Evolutionary conservation across 805 yeast species (phyloP), one percentile per base, ranked within the genome.

Genomic region (Sungouiozyma ichnusensis): DNA sequence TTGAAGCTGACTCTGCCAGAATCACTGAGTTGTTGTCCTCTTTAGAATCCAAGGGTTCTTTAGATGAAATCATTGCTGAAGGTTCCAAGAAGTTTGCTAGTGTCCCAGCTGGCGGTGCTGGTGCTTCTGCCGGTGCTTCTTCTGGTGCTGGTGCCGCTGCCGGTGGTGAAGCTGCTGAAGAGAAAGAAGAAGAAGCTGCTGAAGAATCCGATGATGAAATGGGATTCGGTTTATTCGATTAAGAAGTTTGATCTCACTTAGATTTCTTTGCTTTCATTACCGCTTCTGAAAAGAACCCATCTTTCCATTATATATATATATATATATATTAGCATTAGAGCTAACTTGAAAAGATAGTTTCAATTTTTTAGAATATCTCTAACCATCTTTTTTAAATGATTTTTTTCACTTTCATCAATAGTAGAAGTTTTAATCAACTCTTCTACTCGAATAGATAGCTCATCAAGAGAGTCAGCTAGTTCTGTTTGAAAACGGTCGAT

Each of bases 221-320:
- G 92, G 94, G 92, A 60, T 79, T 83, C 80, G 92, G 92, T 74
- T 77, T 84, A 72, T 84, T 84, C 76, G 94, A 83, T 72, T 84
- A 82, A 73, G 57, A 68, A 44, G 33, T 11, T 35, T 36, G 36
- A 35, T 17, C 19, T 4, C 31, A 19, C 34, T 15, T 31, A 32
- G n/a, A 17, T 37, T 35, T 24, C 29, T 24, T 24, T 24, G 6
- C 29, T 24, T 24, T 24, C 29, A 6, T 11, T 24, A 7, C 29
- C 6, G 6, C 29, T 24, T 24, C 29, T 24, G 29, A 19, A 33
- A 18, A n/a, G n/a, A 33, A 24, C 39, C 34, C 20, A 34, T 36
- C 37, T 35, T 16, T 17, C 18, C 17, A 34, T 33, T 16, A 39
- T 44, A 41, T 38, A 42, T 41, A 19, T 40, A 35, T 33, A 27